phyloP scores from a whole-genome alignment of 257 asterid genomes.

The Capsicum baccatum region DNA sequence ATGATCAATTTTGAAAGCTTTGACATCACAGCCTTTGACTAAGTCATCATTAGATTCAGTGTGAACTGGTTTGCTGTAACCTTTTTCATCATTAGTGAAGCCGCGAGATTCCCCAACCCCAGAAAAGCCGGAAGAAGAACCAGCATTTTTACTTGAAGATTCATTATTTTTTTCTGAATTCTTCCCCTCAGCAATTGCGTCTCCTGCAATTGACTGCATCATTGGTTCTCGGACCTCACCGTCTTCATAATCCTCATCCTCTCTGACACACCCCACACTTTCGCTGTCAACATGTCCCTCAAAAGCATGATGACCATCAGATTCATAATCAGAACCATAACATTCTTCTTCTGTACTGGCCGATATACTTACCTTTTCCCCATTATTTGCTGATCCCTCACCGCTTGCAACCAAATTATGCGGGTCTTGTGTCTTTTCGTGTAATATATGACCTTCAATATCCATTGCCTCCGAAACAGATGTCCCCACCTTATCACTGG shows the following conservation, averaged over 20 bases:
- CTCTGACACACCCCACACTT: slow-evolving; percentile 42
- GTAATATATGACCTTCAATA: slow-evolving; percentile 29
- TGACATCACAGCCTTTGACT: slow-evolving; percentile 41
- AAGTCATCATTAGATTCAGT: slow-evolving; percentile 38
- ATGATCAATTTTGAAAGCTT: slow-evolving; percentile 34
- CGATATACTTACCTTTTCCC: slow-evolving; percentile 50
- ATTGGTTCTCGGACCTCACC: slow-evolving; percentile 78
- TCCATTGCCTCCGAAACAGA: slow-evolving; percentile 33
- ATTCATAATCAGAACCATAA: slow-evolving; percentile 60
- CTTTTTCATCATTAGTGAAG: slow-evolving; percentile 37
- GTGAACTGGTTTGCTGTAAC: slow-evolving; percentile 33
- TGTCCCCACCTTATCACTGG: slow-evolving; percentile 31
- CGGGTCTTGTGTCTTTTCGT: slow-evolving; percentile 31
- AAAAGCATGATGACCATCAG: slow-evolving; percentile 50
- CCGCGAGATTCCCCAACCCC: slow-evolving; percentile 36
- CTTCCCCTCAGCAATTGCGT: slow-evolving; percentile 33
- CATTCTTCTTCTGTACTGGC: slow-evolving; percentile 57
- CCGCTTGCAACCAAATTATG: slow-evolving; percentile 38
- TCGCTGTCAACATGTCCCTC: slow-evolving; percentile 32
- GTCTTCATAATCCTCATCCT: slow-evolving; percentile 80
- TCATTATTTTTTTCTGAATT: slow-evolving; percentile 30
- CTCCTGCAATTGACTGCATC: slow-evolving; percentile 41
- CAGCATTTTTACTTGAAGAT: slow-evolving; percentile 31
- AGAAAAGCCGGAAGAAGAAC: slow-evolving; percentile 36
- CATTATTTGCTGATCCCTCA: slow-evolving; percentile 52